Evolutionary conservation across 2,329 filamentous ascomycete species (phyloP).

Genomic region (Penicillium rolfsii): DNA sequence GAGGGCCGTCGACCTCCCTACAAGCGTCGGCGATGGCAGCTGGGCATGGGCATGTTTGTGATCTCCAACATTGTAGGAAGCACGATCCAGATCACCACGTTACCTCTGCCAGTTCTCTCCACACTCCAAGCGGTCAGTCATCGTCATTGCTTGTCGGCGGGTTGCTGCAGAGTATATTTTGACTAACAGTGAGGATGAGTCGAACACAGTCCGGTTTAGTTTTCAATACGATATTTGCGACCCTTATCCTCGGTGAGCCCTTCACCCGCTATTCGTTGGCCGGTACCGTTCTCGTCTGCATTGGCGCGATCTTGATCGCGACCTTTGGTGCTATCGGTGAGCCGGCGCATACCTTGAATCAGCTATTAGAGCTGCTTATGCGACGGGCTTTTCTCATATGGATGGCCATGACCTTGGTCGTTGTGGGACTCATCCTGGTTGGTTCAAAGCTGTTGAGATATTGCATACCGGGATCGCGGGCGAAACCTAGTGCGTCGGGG

Average conservation of each 20-base stretch:
- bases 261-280: constrained; percentile 93
- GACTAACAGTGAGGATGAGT: constrained; percentile 14
- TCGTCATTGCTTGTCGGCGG: constrained; percentile 23
- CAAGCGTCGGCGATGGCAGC: constrained; percentile 83
- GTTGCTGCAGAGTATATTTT: neutral
- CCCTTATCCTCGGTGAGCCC: constrained; percentile 85
- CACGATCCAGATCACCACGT: constrained; percentile 94
- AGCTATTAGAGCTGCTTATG: constrained; percentile 75
- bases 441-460: constrained; percentile 54
- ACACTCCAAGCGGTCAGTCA: constrained; percentile 76
- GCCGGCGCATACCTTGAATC: constrained; percentile 82
- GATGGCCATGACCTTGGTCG: constrained; percentile 78
- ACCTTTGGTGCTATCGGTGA: constrained; percentile 93
- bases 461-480: constrained; percentile 38
- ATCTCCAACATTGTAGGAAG: constrained; percentile 92
- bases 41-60: constrained; percentile 97
- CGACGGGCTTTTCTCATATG: constrained; percentile 79
- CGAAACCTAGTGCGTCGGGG: constrained; percentile 50
- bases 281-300: constrained; percentile 84
- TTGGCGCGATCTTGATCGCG: constrained; percentile 87
- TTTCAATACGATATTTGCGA: constrained; percentile 98
- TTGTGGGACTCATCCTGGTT: constrained; percentile 71
- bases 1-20: constrained; percentile 84
- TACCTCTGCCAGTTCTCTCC: constrained; percentile 90
- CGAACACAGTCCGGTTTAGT: constrained; percentile 75